These are phyloP conservation scores for Saturnispora mendoncae DNA, from an alignment of 805 yeast genomes.

Conservation along the genomic window DNA sequence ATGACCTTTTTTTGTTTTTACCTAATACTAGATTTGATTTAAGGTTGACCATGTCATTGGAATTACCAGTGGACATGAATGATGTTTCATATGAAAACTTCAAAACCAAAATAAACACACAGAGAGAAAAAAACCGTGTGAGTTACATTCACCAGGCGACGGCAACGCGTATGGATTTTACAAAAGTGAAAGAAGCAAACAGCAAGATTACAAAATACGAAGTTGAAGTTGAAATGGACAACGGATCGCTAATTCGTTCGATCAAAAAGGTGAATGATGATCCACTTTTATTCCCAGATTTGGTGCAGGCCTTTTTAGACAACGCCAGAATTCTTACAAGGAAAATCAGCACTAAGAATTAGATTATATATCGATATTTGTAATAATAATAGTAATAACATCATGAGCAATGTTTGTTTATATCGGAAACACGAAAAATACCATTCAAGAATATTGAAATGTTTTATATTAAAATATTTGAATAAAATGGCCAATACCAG, in stretches of 20 bases:
- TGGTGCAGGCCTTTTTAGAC: conserved; percentile 38
- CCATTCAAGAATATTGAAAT: background rate
- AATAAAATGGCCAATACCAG: too few relatives aligned
- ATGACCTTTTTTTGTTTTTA: conserved; percentile 59
- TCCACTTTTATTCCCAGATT: conserved; percentile 35
- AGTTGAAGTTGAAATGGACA: conserved; percentile 29
- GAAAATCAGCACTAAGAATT: conserved; percentile 24
- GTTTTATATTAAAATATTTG: too few relatives aligned
- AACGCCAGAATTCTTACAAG: conserved; percentile 32
- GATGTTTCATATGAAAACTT: conserved; percentile 45
- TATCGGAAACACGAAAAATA: conserved; percentile 3
- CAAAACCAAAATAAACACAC: conserved; percentile 39
- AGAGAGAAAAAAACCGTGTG: conserved; percentile 63
- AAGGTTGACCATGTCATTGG: conserved; percentile 66
- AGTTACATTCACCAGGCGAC: conserved; percentile 70
- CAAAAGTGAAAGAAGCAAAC: conserved; percentile 39
- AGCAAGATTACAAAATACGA: conserved; percentile 25
- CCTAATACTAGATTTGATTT: conserved; percentile 75
- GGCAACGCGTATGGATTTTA: conserved; percentile 63
- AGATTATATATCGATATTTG: too few relatives aligned
- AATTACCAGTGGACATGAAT: conserved; percentile 56
- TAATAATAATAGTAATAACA: background rate
- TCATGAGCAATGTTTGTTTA: background rate
- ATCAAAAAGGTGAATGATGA: conserved; percentile 28
- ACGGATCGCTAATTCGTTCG: conserved; percentile 25